These are phyloP conservation scores for Coniochaeta sp. DNA, from an alignment of 2,329 filamentous ascomycete genomes.

Conservation along the genomic window DNA sequence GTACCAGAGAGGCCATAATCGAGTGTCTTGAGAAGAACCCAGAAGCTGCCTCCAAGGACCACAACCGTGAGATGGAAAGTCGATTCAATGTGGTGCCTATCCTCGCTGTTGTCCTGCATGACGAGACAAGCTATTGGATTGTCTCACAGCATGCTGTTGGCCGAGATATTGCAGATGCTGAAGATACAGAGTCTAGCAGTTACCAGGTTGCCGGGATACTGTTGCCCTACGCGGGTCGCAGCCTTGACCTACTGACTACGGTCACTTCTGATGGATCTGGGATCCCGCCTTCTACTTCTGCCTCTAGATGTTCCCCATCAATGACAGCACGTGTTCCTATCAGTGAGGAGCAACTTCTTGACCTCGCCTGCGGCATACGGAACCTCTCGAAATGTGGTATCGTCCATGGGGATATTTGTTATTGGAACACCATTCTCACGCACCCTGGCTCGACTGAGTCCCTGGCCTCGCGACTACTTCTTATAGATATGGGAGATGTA, in stretches of 20 bases:
- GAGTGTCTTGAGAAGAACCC: conserved; percentile 1
- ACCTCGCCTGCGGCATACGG: conserved; percentile 1
- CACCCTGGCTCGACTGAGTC: background rate
- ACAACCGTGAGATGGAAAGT: conserved; percentile 7
- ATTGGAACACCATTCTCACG: conserved; percentile 4
- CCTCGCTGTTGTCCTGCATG: conserved; percentile 8
- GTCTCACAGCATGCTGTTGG: background rate
- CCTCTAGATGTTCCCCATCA: background rate
- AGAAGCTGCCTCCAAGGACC: conserved; percentile 3
- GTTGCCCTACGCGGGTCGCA: background rate
- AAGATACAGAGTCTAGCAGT: background rate
- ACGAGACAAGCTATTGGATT: conserved; percentile 3
- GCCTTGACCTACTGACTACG: background rate
- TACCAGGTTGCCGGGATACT: background rate
- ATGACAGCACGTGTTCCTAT: background rate
- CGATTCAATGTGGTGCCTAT: conserved; percentile 10
- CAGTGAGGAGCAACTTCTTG: conserved; percentile 1
- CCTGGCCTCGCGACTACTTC: background rate
- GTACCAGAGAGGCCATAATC: conserved; percentile 5
- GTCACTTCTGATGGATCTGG: background rate
- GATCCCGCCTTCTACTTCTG: background rate
- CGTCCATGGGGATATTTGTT: conserved; percentile 4
- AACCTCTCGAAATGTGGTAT: conserved; percentile 1
- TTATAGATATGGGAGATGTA: conserved; percentile 4
- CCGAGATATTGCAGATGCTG: too few species aligned